A percentile compares a stretch with the other conserved stretches of the same genome.
These are phyloP conservation scores for Aspergillus jensenii DNA, from an alignment of 2,329 filamentous ascomycete genomes.

Conservation along the genomic window DNA sequence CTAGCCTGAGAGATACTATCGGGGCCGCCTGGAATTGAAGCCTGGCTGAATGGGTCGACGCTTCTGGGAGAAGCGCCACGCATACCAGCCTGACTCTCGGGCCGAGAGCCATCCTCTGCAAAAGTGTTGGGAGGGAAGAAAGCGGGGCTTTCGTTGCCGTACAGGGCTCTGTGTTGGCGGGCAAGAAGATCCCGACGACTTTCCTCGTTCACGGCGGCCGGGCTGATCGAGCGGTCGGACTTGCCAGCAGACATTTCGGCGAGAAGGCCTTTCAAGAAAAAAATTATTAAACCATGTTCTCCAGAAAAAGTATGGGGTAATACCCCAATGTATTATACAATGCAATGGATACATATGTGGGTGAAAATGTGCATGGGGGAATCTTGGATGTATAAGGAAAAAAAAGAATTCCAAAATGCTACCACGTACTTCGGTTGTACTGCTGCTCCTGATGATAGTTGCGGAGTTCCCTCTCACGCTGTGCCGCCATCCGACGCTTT, in stretches of 20 bases:
- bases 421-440: conserved; percentile 90
- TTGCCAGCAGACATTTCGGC: conserved; percentile 72
- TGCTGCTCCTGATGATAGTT: conserved; percentile 99
- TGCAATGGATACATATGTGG: conserved; percentile 42
- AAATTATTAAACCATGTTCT: conserved; percentile 43
- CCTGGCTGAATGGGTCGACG: conserved; percentile 68
- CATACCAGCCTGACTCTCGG: conserved; percentile 63
- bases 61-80: conserved; percentile 78
- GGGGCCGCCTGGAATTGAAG: conserved; percentile 47
- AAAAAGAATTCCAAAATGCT: conserved; percentile 33
- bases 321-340: conserved; percentile 44
- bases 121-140: conserved; percentile 68
- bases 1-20: conserved; percentile 52
- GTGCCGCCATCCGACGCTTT: conserved; percentile 98
- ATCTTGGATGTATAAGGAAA: conserved; percentile 33
- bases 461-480: conserved; percentile 97
- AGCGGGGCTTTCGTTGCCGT: conserved; percentile 69
- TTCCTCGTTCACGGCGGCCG: conserved; percentile 86
- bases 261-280: conserved; percentile 56
- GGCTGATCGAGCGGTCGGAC: conserved; percentile 82
- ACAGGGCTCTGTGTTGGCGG: conserved; percentile 90
- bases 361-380: conserved; percentile 36
- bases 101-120: conserved; percentile 67
- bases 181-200: conserved; percentile 94
- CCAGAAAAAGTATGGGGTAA: conserved; percentile 24